Base-by-base conservation (phyloP, 2,329 filamentous ascomycete species). In the Fusarium compactum region DNA sequence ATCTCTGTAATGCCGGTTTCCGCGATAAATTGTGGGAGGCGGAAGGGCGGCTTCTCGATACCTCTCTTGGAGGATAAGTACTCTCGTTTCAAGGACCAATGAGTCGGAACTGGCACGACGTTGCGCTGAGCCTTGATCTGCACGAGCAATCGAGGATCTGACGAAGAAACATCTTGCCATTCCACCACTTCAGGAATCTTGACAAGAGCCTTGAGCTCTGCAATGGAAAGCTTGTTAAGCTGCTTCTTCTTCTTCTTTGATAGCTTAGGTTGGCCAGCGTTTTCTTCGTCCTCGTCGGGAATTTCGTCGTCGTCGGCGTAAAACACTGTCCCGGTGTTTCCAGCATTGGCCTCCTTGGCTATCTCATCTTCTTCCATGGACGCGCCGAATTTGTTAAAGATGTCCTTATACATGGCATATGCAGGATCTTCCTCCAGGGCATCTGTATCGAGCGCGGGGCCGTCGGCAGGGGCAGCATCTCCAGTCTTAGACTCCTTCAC, bases 1-100 rank as follows among this genome's bases (percentile, higher is more conserved):
- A 99, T 99, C 83, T 98, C 96, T 18, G 94, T 90, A 76, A 99
- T 99, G 34, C 96, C 96, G 3, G 96, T 99, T 78, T 98, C 96
- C 74, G 95, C 92, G 71, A 99, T 99, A 80, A 98, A 99, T 76
- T 95, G 96, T 2, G 96, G 96, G 18, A 99, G 87, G 27, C 93
- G 88, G 80, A 98, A 99, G 0, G 95, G 91, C 1, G 95, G 89
- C 82, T 99, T 99, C 81, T 99, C 96, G 65, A 99, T 93, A 82
- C 96, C 96, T 65, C 96, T 89, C 82, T 99, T 99, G 46, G 95
- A 98, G 1, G 95, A 98, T 5, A 99, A 85, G 77, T 99, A 99
- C 79, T 99, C 96, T 72, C 96, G 90, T 84, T 99, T 99, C 59
- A 99, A 84, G 0, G 93, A 94, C 96, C 96, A 99, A 79, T 99